Percentiles rank a stretch among this genome's conserved stretches.
phyloP scores from a whole-genome alignment of 2,329 filamentous ascomycete species.

The Fusarium ambrosium region DNA sequence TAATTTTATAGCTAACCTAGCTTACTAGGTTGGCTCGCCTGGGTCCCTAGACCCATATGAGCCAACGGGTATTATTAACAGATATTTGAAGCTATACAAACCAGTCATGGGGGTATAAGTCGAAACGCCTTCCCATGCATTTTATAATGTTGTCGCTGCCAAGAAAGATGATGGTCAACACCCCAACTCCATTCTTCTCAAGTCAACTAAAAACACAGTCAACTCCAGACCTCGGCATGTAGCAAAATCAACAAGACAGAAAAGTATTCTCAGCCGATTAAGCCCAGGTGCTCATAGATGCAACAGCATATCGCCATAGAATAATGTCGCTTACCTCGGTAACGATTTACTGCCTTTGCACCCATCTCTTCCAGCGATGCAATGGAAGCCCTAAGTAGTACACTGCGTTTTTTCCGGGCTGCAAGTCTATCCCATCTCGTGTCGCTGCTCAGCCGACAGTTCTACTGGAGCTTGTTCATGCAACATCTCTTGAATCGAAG shows the following conservation, averaged over 20 bases:
- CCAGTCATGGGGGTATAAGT: neutral
- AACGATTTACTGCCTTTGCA: too few species aligned
- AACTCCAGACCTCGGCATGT: too few species aligned
- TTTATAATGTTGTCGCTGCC: neutral
- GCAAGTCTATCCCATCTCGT: slow-evolving; percentile 17
- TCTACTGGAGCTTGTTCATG: slow-evolving; percentile 10
- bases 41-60: too few species aligned
- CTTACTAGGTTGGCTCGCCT: too few species aligned
- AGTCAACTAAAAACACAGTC: neutral
- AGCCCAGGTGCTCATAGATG: neutral
- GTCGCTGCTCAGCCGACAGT: neutral
- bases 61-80: neutral
- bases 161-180: neutral
- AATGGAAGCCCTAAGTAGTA: too few species aligned
- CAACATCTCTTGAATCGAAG: slow-evolving; percentile 2
- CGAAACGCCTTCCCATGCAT: neutral
- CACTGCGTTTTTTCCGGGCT: too few species aligned
- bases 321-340: neutral
- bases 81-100: neutral
- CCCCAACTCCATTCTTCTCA: neutral
- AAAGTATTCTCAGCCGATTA: neutral
- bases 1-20: too few species aligned
- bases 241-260: neutral
- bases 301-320: neutral
- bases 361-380: too few species aligned